A percentile compares a stretch with the other conserved stretches of the same genome.
phyloP scores from a whole-genome alignment of 768 basidiomycete species.

The Boletus rubescentipes region DNA sequence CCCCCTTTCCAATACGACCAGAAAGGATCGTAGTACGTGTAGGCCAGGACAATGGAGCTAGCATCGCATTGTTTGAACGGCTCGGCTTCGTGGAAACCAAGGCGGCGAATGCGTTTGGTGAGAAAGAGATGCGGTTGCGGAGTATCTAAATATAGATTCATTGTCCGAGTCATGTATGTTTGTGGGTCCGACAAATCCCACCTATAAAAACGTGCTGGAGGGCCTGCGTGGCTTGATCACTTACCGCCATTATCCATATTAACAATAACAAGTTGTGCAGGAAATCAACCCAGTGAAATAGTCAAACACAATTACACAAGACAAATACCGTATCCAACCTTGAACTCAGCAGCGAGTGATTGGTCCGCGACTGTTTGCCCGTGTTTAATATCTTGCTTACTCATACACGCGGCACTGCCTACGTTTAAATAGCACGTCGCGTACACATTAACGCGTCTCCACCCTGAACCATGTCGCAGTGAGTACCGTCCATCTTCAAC shows the following conservation, averaged over 20 bases:
- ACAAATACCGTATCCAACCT: not conserved
- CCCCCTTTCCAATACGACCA: constrained; percentile 45
- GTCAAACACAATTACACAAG: not conserved
- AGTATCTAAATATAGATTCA: constrained; percentile 3
- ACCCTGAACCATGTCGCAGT: constrained; percentile 16
- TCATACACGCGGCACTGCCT: not conserved
- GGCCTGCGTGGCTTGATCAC: constrained; percentile 6
- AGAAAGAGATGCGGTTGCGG: constrained; percentile 72
- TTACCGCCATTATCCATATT: constrained; percentile 11
- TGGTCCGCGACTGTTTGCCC: constrained; percentile 11
- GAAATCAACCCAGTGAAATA: not conserved
- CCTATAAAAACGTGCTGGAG: constrained; percentile 4
- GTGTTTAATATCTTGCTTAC: constrained; percentile 6
- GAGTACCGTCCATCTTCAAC: not conserved
- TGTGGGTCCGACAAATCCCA: not conserved
- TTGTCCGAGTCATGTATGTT: constrained; percentile 18
- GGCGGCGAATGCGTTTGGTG: constrained; percentile 70
- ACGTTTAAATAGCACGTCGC: constrained; percentile 5
- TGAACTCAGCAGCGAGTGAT: not conserved
- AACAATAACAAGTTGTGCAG: not conserved
- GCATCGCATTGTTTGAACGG: constrained; percentile 69
- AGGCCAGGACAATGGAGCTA: constrained; percentile 63
- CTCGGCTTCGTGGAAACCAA: constrained; percentile 75
- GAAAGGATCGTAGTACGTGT: constrained; percentile 66
- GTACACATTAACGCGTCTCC: constrained; percentile 8